Percentiles rank a stretch among this genome's conserved stretches.
Evolutionary conservation across 192 early-diverging fungal genomes (phyloP).

Genomic region (Gaertneriomyces semiglobifer): DNA sequence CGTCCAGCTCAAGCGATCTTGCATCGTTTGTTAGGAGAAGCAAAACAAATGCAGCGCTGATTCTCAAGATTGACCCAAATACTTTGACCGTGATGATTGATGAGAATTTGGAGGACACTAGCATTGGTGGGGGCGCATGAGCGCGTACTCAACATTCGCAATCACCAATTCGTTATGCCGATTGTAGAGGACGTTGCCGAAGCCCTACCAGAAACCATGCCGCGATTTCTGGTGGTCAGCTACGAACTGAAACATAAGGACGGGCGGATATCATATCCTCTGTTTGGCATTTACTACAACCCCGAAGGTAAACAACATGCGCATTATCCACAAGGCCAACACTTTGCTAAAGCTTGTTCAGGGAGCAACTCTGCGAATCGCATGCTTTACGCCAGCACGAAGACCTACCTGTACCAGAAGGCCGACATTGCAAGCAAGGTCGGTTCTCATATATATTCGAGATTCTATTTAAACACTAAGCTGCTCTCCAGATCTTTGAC

Average conservation of each 20-base stretch:
- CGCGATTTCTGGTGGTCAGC: constrained; percentile 39
- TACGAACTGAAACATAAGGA: constrained; percentile 43
- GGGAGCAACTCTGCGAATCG: constrained; percentile 29
- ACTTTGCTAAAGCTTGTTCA: neutral
- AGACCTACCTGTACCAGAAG: constrained; percentile 25
- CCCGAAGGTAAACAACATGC: constrained; percentile 8
- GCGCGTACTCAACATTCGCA: neutral
- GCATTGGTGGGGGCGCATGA: constrained; percentile 5
- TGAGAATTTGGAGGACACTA: constrained; percentile 21
- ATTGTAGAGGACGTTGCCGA: constrained; percentile 29
- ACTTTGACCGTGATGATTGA: constrained; percentile 30
- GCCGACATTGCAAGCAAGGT: constrained; percentile 61
- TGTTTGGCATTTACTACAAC: constrained; percentile 58
- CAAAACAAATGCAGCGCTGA: constrained; percentile 33
- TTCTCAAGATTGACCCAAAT: constrained; percentile 35
- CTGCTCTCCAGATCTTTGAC: constrained; percentile 54
- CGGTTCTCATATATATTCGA: neutral
- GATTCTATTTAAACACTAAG: neutral
- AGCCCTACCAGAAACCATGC: constrained; percentile 40
- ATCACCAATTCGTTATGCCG: neutral
- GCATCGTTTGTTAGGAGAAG: constrained; percentile 21
- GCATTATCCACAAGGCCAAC: neutral
- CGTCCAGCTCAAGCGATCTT: neutral
- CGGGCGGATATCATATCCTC: constrained; percentile 70
- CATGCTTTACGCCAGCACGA: constrained; percentile 42